Conservation (phyloP, 352 stramenopile genomes). For the Phytophthora syringae region DNA sequence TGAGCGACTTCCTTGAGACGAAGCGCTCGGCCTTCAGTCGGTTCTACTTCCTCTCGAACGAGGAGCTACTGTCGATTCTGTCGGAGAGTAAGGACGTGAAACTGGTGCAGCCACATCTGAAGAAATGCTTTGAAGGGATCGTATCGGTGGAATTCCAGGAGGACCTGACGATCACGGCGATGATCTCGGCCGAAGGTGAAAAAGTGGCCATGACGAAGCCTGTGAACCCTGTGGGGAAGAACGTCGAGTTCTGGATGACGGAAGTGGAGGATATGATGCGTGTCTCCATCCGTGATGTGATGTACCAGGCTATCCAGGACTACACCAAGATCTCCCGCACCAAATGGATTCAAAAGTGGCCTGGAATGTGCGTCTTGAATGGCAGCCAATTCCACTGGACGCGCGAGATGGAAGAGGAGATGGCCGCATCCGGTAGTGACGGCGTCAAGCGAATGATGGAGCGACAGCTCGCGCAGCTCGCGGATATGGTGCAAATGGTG, state of each 20-base stretch:
- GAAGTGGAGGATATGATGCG: conserved; percentile 95
- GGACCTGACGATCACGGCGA: conserved; percentile 91
- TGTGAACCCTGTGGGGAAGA: conserved; percentile 94
- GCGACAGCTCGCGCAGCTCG: conserved; percentile 89
- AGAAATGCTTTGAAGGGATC: conserved; percentile 97
- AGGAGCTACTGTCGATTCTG: conserved; percentile 95
- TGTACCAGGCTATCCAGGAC: conserved; percentile 92
- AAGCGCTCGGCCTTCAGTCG: conserved; percentile 93
- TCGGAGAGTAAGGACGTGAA: conserved; percentile 96
- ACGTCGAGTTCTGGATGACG: conserved; percentile 97
- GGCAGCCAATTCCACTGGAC: conserved; percentile 97
- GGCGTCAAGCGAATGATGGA: conserved; percentile 93
- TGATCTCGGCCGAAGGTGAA: conserved; percentile 92
- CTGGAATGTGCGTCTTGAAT: conserved; percentile 95
- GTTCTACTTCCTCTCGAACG: conserved; percentile 97
- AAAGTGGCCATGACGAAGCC: conserved; percentile 83
- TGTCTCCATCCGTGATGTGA: conserved; percentile 90
- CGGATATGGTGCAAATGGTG: conserved; percentile 96
- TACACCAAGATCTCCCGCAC: conserved; percentile 91
- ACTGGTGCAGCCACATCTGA: conserved; percentile 94
- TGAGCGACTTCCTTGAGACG: conserved; percentile 96
- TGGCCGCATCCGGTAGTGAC: conserved; percentile 78
- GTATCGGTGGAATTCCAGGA: conserved; percentile 93
- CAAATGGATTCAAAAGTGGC: conserved; percentile 96
- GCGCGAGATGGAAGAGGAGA: conserved; percentile 91